Percentiles rank a stretch among this genome's conserved stretches.
phyloP scores from a whole-genome alignment of 441 rosid genomes.

The Capsella rubella region DNA sequence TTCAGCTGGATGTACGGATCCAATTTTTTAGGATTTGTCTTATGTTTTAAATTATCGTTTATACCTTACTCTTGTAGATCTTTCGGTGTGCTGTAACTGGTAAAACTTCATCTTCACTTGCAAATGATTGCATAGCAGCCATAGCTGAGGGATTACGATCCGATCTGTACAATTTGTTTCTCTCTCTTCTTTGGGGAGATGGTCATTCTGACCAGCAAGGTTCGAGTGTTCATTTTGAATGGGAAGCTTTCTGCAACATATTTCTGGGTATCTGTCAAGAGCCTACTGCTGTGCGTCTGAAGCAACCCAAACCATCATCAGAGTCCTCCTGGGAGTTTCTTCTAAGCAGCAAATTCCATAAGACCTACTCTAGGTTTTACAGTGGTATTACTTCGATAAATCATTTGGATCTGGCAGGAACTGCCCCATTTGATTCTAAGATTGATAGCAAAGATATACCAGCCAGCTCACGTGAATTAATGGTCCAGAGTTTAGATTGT shows the following conservation, averaged over 20 bases:
- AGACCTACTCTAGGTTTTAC: constrained; percentile 62
- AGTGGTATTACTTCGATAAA: constrained; percentile 51
- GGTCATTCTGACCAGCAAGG: constrained; percentile 56
- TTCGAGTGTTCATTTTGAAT: constrained; percentile 70
- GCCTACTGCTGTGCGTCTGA: constrained; percentile 50
- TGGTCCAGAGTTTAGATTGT: constrained; percentile 73
- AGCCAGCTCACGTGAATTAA: constrained; percentile 54
- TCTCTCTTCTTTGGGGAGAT: constrained; percentile 89
- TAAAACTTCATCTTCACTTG: constrained; percentile 85
- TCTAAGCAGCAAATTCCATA: constrained; percentile 82
- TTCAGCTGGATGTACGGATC: constrained; percentile 18
- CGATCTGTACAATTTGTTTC: constrained; percentile 76
- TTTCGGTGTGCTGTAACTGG: constrained; percentile 85
- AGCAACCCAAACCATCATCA: constrained; percentile 45
- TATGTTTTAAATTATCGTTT: constrained; percentile 18
- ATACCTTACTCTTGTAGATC: constrained; percentile 56
- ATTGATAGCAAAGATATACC: constrained; percentile 49
- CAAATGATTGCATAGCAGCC: constrained; percentile 86
- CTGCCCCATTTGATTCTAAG: constrained; percentile 47
- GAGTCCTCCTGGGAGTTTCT: constrained; percentile 92
- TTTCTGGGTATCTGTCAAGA: constrained; percentile 72
- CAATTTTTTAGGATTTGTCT: constrained; percentile 20
- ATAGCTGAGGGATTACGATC: constrained; percentile 90
- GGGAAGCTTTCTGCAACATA: constrained; percentile 74
- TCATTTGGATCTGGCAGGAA: constrained; percentile 45